phyloP scores from a whole-genome alignment of 2,329 filamentous ascomycete genomes.

The Ceratocystis variospora region DNA sequence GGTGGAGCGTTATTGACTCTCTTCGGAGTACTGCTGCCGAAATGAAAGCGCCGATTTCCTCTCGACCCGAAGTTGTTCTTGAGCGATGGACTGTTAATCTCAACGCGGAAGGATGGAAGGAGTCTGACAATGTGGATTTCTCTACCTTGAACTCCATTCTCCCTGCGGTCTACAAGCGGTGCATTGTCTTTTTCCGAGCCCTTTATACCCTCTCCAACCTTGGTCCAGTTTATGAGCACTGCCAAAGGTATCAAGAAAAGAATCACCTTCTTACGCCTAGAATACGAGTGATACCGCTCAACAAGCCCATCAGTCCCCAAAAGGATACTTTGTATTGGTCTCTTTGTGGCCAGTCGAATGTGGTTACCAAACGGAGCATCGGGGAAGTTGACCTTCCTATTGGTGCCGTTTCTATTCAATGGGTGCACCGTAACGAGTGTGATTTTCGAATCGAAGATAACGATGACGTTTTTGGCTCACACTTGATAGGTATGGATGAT shows the following conservation, averaged over 20 bases:
- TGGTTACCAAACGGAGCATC: slow-evolving; percentile 66
- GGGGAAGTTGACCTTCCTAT: slow-evolving; percentile 75
- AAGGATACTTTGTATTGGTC: slow-evolving; percentile 57
- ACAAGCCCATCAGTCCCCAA: background rate
- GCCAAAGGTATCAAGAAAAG: slow-evolving; percentile 34
- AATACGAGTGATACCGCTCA: slow-evolving; percentile 55
- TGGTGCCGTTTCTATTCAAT: slow-evolving; percentile 66
- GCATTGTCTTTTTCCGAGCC: slow-evolving; percentile 84
- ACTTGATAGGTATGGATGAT: slow-evolving; percentile 85
- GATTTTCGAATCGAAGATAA: slow-evolving; percentile 85
- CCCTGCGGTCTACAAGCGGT: slow-evolving; percentile 92
- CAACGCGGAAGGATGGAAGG: slow-evolving; percentile 8
- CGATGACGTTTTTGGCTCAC: slow-evolving; percentile 78
- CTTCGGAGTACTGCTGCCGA: slow-evolving; percentile 46
- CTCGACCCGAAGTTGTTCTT: slow-evolving; percentile 61
- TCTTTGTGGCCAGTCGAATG: slow-evolving; percentile 49
- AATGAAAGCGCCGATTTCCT: slow-evolving; percentile 27
- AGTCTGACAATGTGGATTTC: slow-evolving; percentile 47
- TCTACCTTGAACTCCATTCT: slow-evolving; percentile 39
- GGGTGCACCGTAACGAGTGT: slow-evolving; percentile 76
- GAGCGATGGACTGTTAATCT: slow-evolving; percentile 68
- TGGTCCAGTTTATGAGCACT: slow-evolving; percentile 58
- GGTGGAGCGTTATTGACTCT: slow-evolving; percentile 82
- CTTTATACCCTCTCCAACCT: slow-evolving; percentile 42
- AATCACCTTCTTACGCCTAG: slow-evolving; percentile 48